Evolutionary conservation across 169 alveolate genomes (phyloP), one percentile per base, ranked within the genome.

Genomic region (Plasmodium fragile): DNA sequence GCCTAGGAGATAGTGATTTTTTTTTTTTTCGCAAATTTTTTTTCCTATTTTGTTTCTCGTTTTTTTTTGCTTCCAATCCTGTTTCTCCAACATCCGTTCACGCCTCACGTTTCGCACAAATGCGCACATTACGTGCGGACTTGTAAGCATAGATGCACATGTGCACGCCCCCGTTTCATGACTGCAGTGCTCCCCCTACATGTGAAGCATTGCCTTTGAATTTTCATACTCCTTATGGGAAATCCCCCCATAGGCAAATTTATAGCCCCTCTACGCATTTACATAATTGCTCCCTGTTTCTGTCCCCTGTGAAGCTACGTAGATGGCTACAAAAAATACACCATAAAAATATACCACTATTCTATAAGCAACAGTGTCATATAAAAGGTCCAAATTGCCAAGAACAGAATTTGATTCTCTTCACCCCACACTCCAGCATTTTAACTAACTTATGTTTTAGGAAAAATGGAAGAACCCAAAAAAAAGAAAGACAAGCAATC

Each of bases 401-500:
- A 75, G 55, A 75, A 75, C 49, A 75, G 10, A 75, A 36, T 36
- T n/a, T 75, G 2, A 75, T 75, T 75, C 18, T 75, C 55, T 18
- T 75, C 25, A 25, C 55, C 82, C 30, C 49, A 1, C 59, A 49
- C 59, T 16, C 59, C 59, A 49, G 3, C 59, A 49, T 49, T 3
- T 49, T 49, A 49, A 49, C 59, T 11, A 49, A 49, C 59, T 5
- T 34, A 72, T 6, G 25, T 77, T 77, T 32, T n/a, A 30, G 10
- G 16, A 41, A 82, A 82, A 82, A 82, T 82, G 92, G 92, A 82
- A 52, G 55, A 39, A 1, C 22, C 49, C 28, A 2, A 13, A 70
- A 65, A 70, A 30, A 82, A 43, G 52, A 41, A 34, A 82, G 22
- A 82, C 41, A 65, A 70, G 36, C 52, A 32, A 18, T 39, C 72